A percentile compares a stretch with the other conserved stretches of the same genome.
Evolutionary conservation across 208 protist genomes (phyloP).

Genomic region (Endotrypanum monterogeii): DNA sequence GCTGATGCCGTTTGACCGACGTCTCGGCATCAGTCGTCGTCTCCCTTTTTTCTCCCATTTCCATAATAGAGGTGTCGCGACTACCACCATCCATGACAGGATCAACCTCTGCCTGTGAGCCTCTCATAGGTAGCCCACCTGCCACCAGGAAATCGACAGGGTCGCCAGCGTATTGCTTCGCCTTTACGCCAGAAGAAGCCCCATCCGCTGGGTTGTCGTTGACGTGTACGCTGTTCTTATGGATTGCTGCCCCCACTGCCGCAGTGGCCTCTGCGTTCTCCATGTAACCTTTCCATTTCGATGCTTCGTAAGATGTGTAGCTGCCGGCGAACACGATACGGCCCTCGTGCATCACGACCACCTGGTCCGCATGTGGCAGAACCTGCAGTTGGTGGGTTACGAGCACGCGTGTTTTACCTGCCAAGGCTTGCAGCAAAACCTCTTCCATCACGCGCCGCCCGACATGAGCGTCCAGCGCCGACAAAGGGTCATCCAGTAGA

Average conservation of each 20-base stretch:
- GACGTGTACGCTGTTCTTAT: neutral
- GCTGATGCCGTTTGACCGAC: neutral
- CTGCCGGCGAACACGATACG: conserved; percentile 49
- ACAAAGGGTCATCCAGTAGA: conserved; percentile 93
- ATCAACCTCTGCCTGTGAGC: neutral
- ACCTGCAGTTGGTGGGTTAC: conserved; percentile 95
- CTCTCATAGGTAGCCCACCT: neutral
- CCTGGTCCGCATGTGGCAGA: conserved; percentile 66
- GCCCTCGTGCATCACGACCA: conserved; percentile 80
- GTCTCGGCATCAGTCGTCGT: neutral
- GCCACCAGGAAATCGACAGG: neutral
- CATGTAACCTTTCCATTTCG: conserved; percentile 19
- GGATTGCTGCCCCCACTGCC: neutral
- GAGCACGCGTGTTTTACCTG: conserved; percentile 85
- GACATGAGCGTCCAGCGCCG: conserved; percentile 92
- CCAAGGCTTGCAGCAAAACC: conserved; percentile 52
- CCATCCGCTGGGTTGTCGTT: neutral
- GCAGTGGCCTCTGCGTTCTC: conserved; percentile 11
- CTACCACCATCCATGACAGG: neutral
- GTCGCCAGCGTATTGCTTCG: conserved; percentile 3
- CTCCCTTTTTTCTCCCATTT: neutral
- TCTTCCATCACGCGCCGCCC: conserved; percentile 61
- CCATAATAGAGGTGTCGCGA: neutral
- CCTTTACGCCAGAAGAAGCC: neutral
- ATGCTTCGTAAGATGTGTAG: conserved; percentile 36